Evolutionary conservation across 2,329 filamentous ascomycete genomes (phyloP).

Genomic region (Tolypocladium cylindrosporum): DNA sequence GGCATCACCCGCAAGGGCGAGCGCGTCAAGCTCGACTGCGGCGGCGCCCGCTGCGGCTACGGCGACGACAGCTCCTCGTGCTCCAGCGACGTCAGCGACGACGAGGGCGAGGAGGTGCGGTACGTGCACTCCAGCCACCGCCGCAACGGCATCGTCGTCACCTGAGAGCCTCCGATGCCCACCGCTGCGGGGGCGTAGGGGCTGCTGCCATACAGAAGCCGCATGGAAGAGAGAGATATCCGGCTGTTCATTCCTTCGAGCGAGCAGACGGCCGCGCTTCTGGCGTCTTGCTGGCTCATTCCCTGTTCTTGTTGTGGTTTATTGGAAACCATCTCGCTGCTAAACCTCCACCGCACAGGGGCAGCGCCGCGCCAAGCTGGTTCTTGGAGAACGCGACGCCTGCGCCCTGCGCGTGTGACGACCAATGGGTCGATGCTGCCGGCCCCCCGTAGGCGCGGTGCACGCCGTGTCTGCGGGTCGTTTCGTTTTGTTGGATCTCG

Average conservation of each 20-base stretch:
- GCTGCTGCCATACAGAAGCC: not conserved
- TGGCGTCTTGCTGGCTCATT: conserved; percentile 18
- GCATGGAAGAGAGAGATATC: not conserved
- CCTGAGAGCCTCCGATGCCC: conserved; percentile 14
- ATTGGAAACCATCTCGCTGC: conserved; percentile 6
- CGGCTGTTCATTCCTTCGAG: conserved; percentile 24
- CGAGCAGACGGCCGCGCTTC: conserved; percentile 12
- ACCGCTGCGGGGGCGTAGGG: not conserved
- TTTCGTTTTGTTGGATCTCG: conserved; percentile 21
- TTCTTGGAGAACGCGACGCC: conserved; percentile 20
- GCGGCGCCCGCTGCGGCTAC: conserved; percentile 79
- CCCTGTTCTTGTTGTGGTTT: conserved; percentile 16
- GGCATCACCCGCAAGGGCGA: conserved; percentile 90
- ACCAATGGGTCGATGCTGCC: conserved; percentile 44
- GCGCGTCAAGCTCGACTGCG: conserved; percentile 92
- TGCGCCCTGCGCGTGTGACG: conserved; percentile 13
- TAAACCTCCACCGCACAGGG: conserved; percentile 16
- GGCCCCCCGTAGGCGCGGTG: conserved; percentile 29
- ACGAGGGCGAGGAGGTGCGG: conserved; percentile 38
- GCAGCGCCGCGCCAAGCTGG: conserved; percentile 30
- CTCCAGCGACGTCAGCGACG: conserved; percentile 55
- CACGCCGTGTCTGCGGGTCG: conserved; percentile 17
- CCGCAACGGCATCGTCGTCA: conserved; percentile 55
- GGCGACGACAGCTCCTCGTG: conserved; percentile 59
- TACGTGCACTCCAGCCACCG: conserved; percentile 42